phyloP scores from a whole-genome alignment of 1,139 yeast species.

The Saccharomyces hybrid region DNA sequence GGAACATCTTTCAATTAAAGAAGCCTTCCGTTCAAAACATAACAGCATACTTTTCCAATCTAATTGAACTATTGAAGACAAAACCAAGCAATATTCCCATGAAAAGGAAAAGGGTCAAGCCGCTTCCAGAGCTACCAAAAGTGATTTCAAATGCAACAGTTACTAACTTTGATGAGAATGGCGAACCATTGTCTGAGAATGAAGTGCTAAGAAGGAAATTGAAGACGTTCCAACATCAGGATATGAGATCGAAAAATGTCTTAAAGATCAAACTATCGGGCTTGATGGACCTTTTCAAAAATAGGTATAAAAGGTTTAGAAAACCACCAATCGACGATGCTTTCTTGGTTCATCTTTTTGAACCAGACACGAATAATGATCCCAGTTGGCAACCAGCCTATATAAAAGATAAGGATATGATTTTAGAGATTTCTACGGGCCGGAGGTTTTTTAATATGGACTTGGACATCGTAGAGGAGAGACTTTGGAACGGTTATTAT shows the following conservation, averaged over 20 bases:
- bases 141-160: conserved; percentile 30
- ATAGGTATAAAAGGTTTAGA: conserved; percentile 77
- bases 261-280: conserved; percentile 80
- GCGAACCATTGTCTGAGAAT: conserved; percentile 19
- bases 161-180: conserved; percentile 19
- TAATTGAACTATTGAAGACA: conserved; percentile 51
- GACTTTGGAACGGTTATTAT: conserved; percentile 94
- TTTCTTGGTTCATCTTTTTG: conserved; percentile 67
- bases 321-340: conserved; percentile 84
- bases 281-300: conserved; percentile 81
- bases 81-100: conserved; percentile 52
- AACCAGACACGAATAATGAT: conserved; percentile 36
- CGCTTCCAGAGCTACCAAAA: conserved; percentile 37
- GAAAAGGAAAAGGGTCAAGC: conserved; percentile 33
- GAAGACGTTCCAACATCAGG: conserved; percentile 57
- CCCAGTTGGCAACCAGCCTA: conserved; percentile 40
- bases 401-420: conserved; percentile 65
- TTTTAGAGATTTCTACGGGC: conserved; percentile 69
- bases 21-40: conserved; percentile 44
- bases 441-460: conserved; percentile 78
- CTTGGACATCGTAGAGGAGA: conserved; percentile 84
- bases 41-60: conserved; percentile 42
- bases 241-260: conserved; percentile 74
- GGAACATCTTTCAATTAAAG: conserved; percentile 40
- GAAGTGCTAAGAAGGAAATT: conserved; percentile 28